Percentiles rank a stretch among this genome's conserved stretches.
Evolutionary conservation across 2,329 filamentous ascomycete species (phyloP).

Genomic region (Trichoderma koningii): DNA sequence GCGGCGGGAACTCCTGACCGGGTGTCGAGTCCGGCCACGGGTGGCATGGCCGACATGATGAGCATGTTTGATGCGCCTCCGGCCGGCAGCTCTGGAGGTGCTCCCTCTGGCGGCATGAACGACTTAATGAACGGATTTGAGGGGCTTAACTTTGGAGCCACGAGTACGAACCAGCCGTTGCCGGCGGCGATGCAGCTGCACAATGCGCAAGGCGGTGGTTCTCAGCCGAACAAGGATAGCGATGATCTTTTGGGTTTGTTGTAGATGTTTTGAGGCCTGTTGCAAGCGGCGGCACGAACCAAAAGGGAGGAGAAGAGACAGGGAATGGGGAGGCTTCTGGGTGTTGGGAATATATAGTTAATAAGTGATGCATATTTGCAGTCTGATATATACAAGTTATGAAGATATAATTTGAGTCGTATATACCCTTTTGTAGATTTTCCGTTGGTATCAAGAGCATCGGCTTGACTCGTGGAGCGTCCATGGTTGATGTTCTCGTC

Average conservation of each 20-base stretch:
- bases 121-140: slow-evolving; percentile 91
- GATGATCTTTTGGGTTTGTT: slow-evolving; percentile 59
- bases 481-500: neutral
- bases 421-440: neutral
- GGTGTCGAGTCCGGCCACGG: slow-evolving; percentile 62
- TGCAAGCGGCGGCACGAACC: neutral
- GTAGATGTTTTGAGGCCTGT: slow-evolving; percentile 34
- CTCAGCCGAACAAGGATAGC: slow-evolving; percentile 57
- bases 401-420: slow-evolving; percentile 5
- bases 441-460: neutral
- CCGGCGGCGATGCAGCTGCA: slow-evolving; percentile 63
- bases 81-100: slow-evolving; percentile 45
- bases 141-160: slow-evolving; percentile 67
- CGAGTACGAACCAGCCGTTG: slow-evolving; percentile 56
- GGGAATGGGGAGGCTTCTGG: neutral
- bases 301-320: neutral
- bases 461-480: too few relatives aligned
- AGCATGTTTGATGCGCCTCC: slow-evolving; percentile 70
- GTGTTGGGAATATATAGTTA: slow-evolving; percentile 23
- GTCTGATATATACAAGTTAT: slow-evolving; percentile 20
- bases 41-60: slow-evolving; percentile 64
- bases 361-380: slow-evolving; percentile 23
- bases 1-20: slow-evolving; percentile 66
- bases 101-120: slow-evolving; percentile 64
- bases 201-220: slow-evolving; percentile 37